Evolutionary conservation across 2,329 filamentous ascomycete genomes (phyloP).

Genomic region (Scytalidium sp.): DNA sequence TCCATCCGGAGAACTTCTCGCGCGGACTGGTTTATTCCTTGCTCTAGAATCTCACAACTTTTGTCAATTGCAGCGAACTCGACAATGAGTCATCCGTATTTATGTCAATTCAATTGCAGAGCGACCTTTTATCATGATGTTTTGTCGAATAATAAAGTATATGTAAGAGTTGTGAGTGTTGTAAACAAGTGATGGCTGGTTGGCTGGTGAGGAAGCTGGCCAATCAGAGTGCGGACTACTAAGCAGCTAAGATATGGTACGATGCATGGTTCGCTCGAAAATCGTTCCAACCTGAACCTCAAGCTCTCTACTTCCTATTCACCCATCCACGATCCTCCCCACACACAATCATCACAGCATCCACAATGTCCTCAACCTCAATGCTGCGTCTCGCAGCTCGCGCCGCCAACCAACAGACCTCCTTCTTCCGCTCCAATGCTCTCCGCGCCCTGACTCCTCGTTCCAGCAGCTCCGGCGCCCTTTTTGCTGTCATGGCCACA

Average conservation of each 20-base stretch:
- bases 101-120: no score
- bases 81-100: no score
- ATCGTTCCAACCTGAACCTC: slow-evolving; percentile 4
- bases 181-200: no score
- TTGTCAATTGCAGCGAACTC: no score
- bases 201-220: no score
- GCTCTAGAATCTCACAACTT: no score
- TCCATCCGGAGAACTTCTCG: no score
- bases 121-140: no score
- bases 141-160: no score
- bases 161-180: no score
- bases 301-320: neutral
- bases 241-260: neutral
- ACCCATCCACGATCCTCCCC: neutral
- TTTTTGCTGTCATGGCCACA: slow-evolving; percentile 47
- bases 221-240: neutral
- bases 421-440: slow-evolving; percentile 63
- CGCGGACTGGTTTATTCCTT: no score
- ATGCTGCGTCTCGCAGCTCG: slow-evolving; percentile 71
- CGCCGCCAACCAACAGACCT: slow-evolving; percentile 49
- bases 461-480: slow-evolving; percentile 50
- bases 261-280: slow-evolving; percentile 6
- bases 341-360: slow-evolving; percentile 1
- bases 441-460: slow-evolving; percentile 55
- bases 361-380: slow-evolving; percentile 62